Evolutionary conservation across 305 asterid species (phyloP).

Genomic region (Withania somnifera): DNA sequence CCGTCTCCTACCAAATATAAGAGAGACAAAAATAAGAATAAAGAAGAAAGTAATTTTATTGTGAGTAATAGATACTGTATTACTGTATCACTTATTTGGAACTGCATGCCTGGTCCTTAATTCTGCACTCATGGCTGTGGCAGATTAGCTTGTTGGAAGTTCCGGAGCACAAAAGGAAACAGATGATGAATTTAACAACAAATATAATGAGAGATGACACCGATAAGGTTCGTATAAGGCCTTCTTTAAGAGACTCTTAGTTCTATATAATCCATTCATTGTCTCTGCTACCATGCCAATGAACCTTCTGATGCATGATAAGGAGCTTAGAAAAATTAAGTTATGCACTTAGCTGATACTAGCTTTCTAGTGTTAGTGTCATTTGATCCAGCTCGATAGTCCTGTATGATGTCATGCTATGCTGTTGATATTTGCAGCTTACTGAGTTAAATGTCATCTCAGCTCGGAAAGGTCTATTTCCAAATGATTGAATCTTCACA

Average conservation of each 20-base stretch:
- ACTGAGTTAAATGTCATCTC: not conserved
- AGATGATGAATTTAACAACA: conserved; percentile 33
- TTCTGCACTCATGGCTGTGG: conserved; percentile 10
- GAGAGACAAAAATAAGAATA: not conserved
- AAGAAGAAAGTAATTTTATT: not conserved
- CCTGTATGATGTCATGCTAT: not conserved
- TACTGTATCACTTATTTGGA: not conserved
- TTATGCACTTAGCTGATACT: not conserved
- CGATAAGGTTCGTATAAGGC: conserved; percentile 49
- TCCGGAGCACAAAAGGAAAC: conserved; percentile 55
- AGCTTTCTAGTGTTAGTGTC: not conserved
- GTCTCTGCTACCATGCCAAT: not conserved
- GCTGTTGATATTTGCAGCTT: not conserved
- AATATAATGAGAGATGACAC: conserved; percentile 75
- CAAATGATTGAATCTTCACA: not conserved
- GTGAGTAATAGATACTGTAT: not conserved
- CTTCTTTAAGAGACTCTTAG: not conserved
- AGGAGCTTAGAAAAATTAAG: not conserved
- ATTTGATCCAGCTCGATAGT: not conserved
- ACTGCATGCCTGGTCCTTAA: not conserved
- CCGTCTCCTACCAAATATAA: not conserved
- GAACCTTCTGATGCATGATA: not conserved
- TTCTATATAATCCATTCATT: not conserved
- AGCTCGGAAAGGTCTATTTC: not conserved
- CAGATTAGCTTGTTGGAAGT: conserved; percentile 83